phyloP scores from a whole-genome alignment of 768 basidiomycete species.

The Mycena venus region DNA sequence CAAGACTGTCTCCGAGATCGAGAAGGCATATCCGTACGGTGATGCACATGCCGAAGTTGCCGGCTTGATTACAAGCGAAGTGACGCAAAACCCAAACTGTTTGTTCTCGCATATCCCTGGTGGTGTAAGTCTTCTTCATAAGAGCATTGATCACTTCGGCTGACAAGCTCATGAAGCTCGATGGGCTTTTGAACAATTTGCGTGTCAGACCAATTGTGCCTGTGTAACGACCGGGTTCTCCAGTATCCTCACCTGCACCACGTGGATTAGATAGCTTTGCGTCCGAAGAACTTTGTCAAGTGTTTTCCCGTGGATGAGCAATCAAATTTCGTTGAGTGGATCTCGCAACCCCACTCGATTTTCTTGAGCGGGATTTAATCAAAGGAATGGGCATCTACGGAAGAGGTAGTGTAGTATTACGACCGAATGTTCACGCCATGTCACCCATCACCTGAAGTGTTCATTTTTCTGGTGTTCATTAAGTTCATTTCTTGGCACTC shows the following conservation, averaged over 20 bases:
- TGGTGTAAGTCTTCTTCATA: constrained; percentile 7
- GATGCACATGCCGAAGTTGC: not conserved
- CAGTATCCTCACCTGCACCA: too few relatives aligned
- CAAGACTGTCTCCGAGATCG: constrained; percentile 5
- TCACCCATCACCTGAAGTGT: too few relatives aligned
- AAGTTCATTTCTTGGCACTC: too few relatives aligned
- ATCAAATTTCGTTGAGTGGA: not conserved
- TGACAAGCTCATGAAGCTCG: not conserved
- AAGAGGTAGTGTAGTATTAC: too few relatives aligned
- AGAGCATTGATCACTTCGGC: not conserved
- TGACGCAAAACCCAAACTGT: not conserved
- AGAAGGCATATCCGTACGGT: constrained; percentile 4
- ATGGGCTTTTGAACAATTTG: constrained; percentile 6
- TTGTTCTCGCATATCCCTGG: not conserved
- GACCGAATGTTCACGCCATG: too few relatives aligned
- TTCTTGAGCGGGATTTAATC: constrained; percentile 4
- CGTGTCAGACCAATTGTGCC: constrained; percentile 8
- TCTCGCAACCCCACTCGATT: not conserved
- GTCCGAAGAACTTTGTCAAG: not conserved
- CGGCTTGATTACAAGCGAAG: not conserved
- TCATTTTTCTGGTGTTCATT: too few relatives aligned
- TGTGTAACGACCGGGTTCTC: not conserved
- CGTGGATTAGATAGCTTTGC: too few relatives aligned
- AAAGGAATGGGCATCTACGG: too few relatives aligned
- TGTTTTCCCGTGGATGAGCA: too few relatives aligned